These are phyloP conservation scores for Papiliotrema laurentii DNA, from an alignment of 1,284 basidiomycete species.

Conservation along the genomic window DNA sequence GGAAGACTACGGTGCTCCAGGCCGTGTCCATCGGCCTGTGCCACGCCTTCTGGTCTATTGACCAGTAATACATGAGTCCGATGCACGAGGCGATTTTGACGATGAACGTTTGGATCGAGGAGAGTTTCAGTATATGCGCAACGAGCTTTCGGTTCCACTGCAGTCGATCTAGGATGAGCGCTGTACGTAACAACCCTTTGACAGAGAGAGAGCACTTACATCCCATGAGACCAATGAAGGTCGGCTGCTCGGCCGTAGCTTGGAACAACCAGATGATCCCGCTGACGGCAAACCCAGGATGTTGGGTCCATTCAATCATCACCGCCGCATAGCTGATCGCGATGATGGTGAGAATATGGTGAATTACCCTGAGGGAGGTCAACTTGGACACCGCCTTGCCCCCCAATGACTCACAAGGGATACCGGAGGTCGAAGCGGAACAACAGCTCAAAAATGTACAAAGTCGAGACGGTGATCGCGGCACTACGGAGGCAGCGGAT, in stretches of 20 bases:
- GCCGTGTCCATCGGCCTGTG: neutral
- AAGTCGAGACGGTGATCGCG: constrained; percentile 14
- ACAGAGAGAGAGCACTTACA: constrained; percentile 12
- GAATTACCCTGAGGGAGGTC: constrained; percentile 14
- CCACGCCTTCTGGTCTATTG: neutral
- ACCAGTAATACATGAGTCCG: neutral
- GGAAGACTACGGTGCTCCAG: neutral
- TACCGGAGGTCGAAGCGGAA: constrained; percentile 26
- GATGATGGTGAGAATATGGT: constrained; percentile 27
- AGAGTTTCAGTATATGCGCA: neutral
- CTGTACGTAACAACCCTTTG: no score
- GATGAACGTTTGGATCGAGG: neutral
- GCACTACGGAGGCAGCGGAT: constrained; percentile 15
- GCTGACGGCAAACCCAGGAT: neutral
- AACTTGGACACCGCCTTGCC: neutral
- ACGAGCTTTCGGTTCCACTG: neutral
- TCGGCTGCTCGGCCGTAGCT: constrained; percentile 28
- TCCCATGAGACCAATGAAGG: constrained; percentile 24
- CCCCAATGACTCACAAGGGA: constrained; percentile 17
- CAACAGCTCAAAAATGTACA: constrained; percentile 29
- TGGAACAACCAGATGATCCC: constrained; percentile 19
- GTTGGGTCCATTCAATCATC: constrained; percentile 20
- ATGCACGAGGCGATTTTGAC: neutral
- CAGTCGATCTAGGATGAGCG: neutral
- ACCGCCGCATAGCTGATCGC: constrained; percentile 21